phyloP scores from a whole-genome alignment of 805 yeast genomes.

The Ogataea paraovalis region DNA sequence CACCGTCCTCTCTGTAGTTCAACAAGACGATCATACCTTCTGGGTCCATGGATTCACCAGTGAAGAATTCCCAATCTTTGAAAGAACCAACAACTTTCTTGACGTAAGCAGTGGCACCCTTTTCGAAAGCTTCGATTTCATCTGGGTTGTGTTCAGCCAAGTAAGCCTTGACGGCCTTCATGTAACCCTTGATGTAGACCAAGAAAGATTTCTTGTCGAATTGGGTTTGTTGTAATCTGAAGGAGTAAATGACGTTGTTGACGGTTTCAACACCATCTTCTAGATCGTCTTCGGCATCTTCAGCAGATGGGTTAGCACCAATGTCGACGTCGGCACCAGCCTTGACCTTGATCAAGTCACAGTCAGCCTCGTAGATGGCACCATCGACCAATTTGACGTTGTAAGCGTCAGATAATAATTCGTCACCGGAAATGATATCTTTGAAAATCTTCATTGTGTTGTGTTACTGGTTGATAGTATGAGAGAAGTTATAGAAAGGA shows the following conservation, averaged over 20 bases:
- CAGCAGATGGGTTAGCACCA: constrained; percentile 99
- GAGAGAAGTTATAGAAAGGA: background rate
- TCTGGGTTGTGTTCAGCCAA: constrained; percentile 90
- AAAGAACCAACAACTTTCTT: constrained; percentile 93
- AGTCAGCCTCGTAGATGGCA: constrained; percentile 95
- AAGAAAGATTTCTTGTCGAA: constrained; percentile 98
- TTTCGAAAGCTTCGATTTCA: constrained; percentile 81
- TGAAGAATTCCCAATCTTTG: constrained; percentile 99
- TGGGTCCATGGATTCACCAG: constrained; percentile 99
- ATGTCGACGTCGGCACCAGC: constrained; percentile 89
- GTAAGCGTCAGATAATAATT: constrained; percentile 96
- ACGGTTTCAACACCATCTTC: constrained; percentile 88
- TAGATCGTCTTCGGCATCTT: constrained; percentile 77
- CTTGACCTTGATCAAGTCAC: constrained; percentile 84
- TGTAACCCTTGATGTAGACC: constrained; percentile 97
- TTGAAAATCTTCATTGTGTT: constrained; percentile 39
- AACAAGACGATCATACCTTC: constrained; percentile 97
- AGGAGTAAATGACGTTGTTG: constrained; percentile 97
- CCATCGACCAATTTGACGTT: constrained; percentile 81
- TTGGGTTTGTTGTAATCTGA: constrained; percentile 93
- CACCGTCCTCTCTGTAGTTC: constrained; percentile 99
- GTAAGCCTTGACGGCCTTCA: constrained; percentile 91
- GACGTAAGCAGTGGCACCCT: constrained; percentile 95
- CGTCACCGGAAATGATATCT: constrained; percentile 93
- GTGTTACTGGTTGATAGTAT: no score